Conservation (phyloP, 352 stramenopile species). For the Globisporangium ultimum region DNA sequence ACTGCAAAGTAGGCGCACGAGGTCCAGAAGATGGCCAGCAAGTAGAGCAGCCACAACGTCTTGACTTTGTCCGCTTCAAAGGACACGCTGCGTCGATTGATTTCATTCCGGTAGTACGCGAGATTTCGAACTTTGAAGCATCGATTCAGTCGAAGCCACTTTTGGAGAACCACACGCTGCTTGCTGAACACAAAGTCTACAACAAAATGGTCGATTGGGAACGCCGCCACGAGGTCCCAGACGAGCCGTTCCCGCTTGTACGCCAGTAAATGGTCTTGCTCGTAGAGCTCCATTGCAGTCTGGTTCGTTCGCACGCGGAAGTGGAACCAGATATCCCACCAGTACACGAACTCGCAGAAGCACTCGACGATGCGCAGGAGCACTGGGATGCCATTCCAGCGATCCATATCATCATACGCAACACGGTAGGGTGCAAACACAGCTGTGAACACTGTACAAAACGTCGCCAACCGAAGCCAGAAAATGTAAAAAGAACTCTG, state of each 20-base stretch:
- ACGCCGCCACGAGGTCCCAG: slow-evolving; percentile 36
- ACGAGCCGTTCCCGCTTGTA: slow-evolving; percentile 55
- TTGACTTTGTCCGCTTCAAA: slow-evolving; percentile 56
- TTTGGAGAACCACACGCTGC: neutral
- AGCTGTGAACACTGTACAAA: slow-evolving; percentile 46
- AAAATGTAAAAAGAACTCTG: slow-evolving; percentile 52
- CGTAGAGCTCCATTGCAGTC: slow-evolving; percentile 53
- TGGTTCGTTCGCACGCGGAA: slow-evolving; percentile 51
- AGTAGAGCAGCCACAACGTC: slow-evolving; percentile 53
- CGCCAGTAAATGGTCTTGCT: slow-evolving; percentile 46
- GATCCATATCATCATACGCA: slow-evolving; percentile 49
- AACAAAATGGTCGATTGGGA: slow-evolving; percentile 48
- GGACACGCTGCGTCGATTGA: slow-evolving; percentile 51
- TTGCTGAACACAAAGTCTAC: slow-evolving; percentile 18
- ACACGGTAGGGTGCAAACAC: slow-evolving; percentile 50
- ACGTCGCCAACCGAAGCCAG: slow-evolving; percentile 44
- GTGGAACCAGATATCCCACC: slow-evolving; percentile 56
- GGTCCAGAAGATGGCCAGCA: slow-evolving; percentile 60
- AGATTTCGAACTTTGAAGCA: slow-evolving; percentile 56
- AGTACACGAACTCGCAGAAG: slow-evolving; percentile 47
- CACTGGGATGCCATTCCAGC: slow-evolving; percentile 35
- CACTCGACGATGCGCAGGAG: slow-evolving; percentile 27
- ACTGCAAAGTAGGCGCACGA: slow-evolving; percentile 62
- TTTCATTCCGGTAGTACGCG: slow-evolving; percentile 57
- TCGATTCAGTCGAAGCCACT: slow-evolving; percentile 50